Percentiles rank a stretch among this genome's conserved stretches.
These are phyloP conservation scores for Auricularia sp. DNA, from an alignment of 768 basidiomycete genomes.

Conservation along the genomic window DNA sequence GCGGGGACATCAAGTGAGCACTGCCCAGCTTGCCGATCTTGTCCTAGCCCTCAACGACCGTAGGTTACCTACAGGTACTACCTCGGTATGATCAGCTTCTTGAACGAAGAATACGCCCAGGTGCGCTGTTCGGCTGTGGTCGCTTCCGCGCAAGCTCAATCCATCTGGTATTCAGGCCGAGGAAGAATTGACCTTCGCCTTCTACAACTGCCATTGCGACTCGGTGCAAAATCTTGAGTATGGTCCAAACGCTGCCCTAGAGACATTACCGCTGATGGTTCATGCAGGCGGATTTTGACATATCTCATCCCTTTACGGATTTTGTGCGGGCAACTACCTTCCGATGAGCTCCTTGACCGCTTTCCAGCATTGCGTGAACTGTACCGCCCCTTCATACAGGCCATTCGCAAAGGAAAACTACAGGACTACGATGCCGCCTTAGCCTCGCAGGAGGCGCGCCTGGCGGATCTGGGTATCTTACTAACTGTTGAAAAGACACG, in stretches of 20 bases:
- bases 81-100: slow-evolving; percentile 85
- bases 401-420: slow-evolving; percentile 71
- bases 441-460: slow-evolving; percentile 46
- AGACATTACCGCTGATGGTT: slow-evolving; percentile 3
- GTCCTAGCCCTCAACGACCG: slow-evolving; percentile 12
- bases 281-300: slow-evolving; percentile 70
- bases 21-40: not conserved
- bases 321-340: slow-evolving; percentile 78
- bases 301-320: slow-evolving; percentile 87
- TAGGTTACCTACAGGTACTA: slow-evolving; percentile 94
- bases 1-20: slow-evolving; percentile 68
- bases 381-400: slow-evolving; percentile 70
- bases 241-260: slow-evolving; percentile 16
- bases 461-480: slow-evolving; percentile 83
- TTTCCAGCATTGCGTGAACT: slow-evolving; percentile 66
- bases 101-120: slow-evolving; percentile 85
- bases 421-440: slow-evolving; percentile 73
- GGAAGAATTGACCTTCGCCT: slow-evolving; percentile 77
- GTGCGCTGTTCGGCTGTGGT: slow-evolving; percentile 26
- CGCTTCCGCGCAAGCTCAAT: not conserved
- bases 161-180: slow-evolving; percentile 48
- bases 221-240: slow-evolving; percentile 78
- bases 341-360: slow-evolving; percentile 52
- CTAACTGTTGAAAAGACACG: slow-evolving; percentile 80
- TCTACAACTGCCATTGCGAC: slow-evolving; percentile 66